A percentile compares a stretch with the other conserved stretches of the same genome.
phyloP scores from a whole-genome alignment of 1,139 yeast species.

The Geotrichum carabidarum region DNA sequence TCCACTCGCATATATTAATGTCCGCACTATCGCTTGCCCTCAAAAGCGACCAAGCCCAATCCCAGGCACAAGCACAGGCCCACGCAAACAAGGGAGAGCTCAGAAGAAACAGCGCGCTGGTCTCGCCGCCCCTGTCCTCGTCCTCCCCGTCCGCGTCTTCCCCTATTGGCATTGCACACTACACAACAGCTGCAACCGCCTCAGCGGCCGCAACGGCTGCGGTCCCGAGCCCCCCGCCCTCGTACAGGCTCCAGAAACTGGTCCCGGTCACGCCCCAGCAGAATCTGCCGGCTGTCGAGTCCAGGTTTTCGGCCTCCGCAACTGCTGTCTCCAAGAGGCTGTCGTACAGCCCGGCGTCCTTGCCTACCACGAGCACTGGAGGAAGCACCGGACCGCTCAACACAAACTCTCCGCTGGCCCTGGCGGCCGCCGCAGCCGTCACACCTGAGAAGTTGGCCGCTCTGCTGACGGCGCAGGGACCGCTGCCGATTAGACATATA shows the following conservation, averaged over 20 bases:
- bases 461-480: conserved; percentile 68
- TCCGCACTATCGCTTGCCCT: neutral
- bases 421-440: conserved; percentile 81
- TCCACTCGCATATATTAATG: too few species aligned
- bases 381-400: conserved; percentile 37
- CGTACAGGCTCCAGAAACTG: too few species aligned
- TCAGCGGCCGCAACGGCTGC: too few species aligned
- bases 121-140: neutral
- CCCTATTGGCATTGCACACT: neutral
- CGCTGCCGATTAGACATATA: conserved; percentile 84
- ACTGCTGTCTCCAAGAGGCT: neutral
- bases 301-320: neutral
- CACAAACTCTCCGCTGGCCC: conserved; percentile 81
- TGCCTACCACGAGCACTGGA: neutral
- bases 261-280: too few species aligned
- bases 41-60: neutral
- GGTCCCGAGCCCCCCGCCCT: too few species aligned
- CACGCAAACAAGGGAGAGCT: neutral
- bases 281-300: neutral
- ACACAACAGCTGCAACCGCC: neutral
- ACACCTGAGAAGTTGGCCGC: conserved; percentile 75
- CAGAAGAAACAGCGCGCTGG: neutral
- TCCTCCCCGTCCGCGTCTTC: neutral
- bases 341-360: neutral
- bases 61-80: neutral